These are phyloP conservation scores for Bipolaris oryzae DNA, from an alignment of 2,329 filamentous ascomycete species.

Conservation along the genomic window DNA sequence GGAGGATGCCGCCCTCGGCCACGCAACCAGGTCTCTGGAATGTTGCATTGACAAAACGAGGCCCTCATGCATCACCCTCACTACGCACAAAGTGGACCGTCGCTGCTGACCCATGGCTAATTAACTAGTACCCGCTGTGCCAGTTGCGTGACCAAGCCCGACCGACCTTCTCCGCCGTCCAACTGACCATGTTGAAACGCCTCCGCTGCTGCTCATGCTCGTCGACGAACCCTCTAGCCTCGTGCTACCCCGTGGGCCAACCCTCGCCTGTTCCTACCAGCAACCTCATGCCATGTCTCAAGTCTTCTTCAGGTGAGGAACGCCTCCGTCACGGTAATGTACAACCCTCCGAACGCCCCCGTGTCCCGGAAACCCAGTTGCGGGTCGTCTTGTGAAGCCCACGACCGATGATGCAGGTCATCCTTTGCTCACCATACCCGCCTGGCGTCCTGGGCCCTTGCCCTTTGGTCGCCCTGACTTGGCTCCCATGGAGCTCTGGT, in stretches of 20 bases:
- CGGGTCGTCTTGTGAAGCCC: slow-evolving; percentile 41
- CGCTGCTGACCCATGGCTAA: slow-evolving; percentile 28
- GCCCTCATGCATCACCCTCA: no score
- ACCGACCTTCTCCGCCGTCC: slow-evolving; percentile 46
- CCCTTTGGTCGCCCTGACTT: slow-evolving; percentile 45
- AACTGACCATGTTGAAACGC: slow-evolving; percentile 36
- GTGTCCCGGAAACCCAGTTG: slow-evolving; percentile 38
- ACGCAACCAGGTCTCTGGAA: slow-evolving; percentile 39
- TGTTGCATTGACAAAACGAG: slow-evolving; percentile 31
- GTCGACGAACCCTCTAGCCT: slow-evolving; percentile 37
- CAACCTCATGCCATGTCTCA: slow-evolving; percentile 45
- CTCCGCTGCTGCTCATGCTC: slow-evolving; percentile 27
- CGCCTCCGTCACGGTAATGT: slow-evolving; percentile 43
- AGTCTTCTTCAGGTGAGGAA: slow-evolving; percentile 34
- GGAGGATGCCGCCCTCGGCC: slow-evolving; percentile 27
- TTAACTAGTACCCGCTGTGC: slow-evolving; percentile 15
- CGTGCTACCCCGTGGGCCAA: slow-evolving; percentile 40
- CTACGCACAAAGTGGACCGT: slow-evolving; percentile 21
- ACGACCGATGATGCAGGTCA: slow-evolving; percentile 47
- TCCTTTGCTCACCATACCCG: slow-evolving; percentile 47
- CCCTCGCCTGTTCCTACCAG: slow-evolving; percentile 27
- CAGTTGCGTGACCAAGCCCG: slow-evolving; percentile 17
- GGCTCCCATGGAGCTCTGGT: slow-evolving; percentile 35
- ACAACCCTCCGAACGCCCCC: slow-evolving; percentile 37
- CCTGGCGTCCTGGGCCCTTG: slow-evolving; percentile 48